Evolutionary conservation across 345 rosid species (phyloP).

Genomic region (Brassica carinata): DNA sequence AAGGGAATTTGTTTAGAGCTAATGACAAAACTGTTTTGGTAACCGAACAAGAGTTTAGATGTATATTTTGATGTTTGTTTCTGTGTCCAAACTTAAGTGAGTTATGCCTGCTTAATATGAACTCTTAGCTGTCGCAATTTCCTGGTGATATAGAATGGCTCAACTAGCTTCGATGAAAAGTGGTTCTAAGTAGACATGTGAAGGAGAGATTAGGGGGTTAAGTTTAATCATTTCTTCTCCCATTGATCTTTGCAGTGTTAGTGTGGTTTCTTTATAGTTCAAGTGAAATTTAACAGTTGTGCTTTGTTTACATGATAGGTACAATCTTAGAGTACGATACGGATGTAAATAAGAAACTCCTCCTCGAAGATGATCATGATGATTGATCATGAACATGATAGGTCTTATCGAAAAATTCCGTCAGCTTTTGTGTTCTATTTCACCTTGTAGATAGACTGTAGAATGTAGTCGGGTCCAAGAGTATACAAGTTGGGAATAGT

Average conservation of each 20-base stretch:
- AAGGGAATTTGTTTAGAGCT: no score
- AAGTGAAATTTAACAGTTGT: neutral
- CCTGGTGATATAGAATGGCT: neutral
- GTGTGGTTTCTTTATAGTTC: neutral
- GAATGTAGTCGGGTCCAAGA: slow-evolving; percentile 16
- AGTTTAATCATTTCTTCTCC: neutral
- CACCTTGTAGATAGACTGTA: slow-evolving; percentile 24
- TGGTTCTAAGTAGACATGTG: neutral
- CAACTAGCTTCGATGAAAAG: neutral
- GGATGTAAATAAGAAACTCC: neutral
- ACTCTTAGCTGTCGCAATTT: neutral
- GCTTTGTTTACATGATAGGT: neutral
- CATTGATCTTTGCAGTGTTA: neutral
- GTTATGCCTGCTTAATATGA: neutral
- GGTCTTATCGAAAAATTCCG: slow-evolving; percentile 14
- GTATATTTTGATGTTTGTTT: no score
- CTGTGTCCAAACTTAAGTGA: no score
- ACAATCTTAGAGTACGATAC: neutral
- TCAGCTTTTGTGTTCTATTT: slow-evolving; percentile 27
- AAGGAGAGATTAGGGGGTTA: neutral
- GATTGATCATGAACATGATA: slow-evolving; percentile 22
- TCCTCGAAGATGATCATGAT: neutral
- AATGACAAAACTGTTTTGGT: no score
- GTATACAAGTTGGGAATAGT: slow-evolving; percentile 18
- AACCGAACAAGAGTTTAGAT: no score